Evolutionary conservation across 1,284 basidiomycete genomes (phyloP).

Genomic region (Cutaneotrichosporon sp.): DNA sequence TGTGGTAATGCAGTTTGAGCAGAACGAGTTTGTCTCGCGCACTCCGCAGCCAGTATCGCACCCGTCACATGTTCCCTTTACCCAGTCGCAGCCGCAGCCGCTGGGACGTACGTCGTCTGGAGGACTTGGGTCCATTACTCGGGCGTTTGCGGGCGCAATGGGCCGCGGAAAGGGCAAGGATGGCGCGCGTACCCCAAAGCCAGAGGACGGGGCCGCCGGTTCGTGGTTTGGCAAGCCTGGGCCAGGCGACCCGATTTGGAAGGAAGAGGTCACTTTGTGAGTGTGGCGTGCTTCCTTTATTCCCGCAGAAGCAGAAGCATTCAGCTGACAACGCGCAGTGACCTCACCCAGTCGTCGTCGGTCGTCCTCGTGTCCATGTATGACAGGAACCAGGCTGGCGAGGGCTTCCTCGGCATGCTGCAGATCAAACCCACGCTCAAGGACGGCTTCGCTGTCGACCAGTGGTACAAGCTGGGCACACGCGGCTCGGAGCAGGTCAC

Average conservation of each 20-base stretch:
- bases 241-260: slow-evolving; percentile 88
- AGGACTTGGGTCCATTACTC: slow-evolving; percentile 62
- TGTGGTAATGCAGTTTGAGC: slow-evolving; percentile 96
- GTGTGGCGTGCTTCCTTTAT: slow-evolving; percentile 50
- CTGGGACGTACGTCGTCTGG: slow-evolving; percentile 36
- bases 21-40: slow-evolving; percentile 95
- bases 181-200: slow-evolving; percentile 49
- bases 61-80: slow-evolving; percentile 45
- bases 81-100: slow-evolving; percentile 42
- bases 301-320: neutral
- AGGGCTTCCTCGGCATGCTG: slow-evolving; percentile 85
- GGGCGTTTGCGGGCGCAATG: slow-evolving; percentile 58
- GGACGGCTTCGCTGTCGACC: slow-evolving; percentile 91
- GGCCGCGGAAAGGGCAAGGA: slow-evolving; percentile 51
- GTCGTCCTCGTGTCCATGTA: slow-evolving; percentile 86
- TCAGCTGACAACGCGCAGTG: slow-evolving; percentile 58
- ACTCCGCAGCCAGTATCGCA: slow-evolving; percentile 61
- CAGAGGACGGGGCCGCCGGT: slow-evolving; percentile 33
- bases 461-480: slow-evolving; percentile 84
- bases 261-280: slow-evolving; percentile 96
- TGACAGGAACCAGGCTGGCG: slow-evolving; percentile 77
- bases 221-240: slow-evolving; percentile 50
- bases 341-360: slow-evolving; percentile 90
- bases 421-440: slow-evolving; percentile 86
- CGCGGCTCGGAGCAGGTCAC: slow-evolving; percentile 77